Conservation (phyloP, 768 basidiomycete species). For the Mycena floridula region DNA sequence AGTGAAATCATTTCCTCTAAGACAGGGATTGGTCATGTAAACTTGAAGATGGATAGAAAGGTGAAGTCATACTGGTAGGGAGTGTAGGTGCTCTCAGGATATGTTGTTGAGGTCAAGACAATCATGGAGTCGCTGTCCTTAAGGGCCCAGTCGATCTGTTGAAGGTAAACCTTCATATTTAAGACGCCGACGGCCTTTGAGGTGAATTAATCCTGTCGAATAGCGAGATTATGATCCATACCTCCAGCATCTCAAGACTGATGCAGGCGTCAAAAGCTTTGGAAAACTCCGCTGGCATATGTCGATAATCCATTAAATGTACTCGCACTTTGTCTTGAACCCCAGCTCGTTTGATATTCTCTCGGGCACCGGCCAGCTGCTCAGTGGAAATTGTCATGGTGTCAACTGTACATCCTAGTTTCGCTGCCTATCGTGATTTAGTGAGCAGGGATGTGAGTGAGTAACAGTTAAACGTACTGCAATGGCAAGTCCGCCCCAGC, state of each 20-base stretch:
- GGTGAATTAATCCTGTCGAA: too few species aligned
- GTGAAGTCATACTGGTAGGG: too few species aligned
- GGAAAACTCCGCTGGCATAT: slow-evolving; percentile 57
- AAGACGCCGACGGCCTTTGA: slow-evolving; percentile 63
- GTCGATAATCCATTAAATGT: slow-evolving; percentile 72
- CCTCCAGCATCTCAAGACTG: slow-evolving; percentile 78
- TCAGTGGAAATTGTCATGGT: slow-evolving; percentile 67
- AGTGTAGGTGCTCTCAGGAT: too few species aligned
- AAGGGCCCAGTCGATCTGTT: slow-evolving; percentile 62
- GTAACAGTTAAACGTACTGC: too few species aligned
- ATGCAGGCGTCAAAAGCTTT: slow-evolving; percentile 64
- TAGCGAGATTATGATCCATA: too few species aligned
- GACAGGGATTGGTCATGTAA: too few species aligned
- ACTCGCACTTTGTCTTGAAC: slow-evolving; percentile 48
- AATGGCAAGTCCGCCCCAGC: too few species aligned
- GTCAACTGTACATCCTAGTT: too few species aligned
- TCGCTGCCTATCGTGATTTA: too few species aligned
- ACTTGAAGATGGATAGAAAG: too few species aligned
- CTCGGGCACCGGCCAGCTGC: slow-evolving; percentile 52
- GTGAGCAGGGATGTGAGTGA: too few species aligned
- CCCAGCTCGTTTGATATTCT: slow-evolving; percentile 48
- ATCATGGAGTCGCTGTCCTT: slow-evolving; percentile 52
- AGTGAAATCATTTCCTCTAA: too few species aligned
- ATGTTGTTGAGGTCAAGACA: slow-evolving; percentile 69
- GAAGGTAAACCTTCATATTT: slow-evolving; percentile 60